Evolutionary conservation across 1,139 yeast species (phyloP).

Genomic region (Suhomyces bribrorum): DNA sequence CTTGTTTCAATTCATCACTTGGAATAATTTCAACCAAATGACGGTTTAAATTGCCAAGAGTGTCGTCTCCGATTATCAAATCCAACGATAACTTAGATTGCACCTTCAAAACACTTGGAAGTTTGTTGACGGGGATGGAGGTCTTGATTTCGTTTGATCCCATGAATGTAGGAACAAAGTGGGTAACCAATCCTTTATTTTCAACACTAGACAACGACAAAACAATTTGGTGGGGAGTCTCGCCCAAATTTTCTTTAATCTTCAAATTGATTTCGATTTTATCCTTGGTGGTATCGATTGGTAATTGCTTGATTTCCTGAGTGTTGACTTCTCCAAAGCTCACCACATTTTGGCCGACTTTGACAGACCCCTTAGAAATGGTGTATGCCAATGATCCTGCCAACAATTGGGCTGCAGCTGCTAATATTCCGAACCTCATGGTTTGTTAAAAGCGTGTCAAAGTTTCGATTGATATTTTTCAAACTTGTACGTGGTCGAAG

Average conservation of each 20-base stretch:
- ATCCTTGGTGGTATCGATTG: slow-evolving; percentile 36
- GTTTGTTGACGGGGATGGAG: slow-evolving; percentile 30
- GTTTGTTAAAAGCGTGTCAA: neutral
- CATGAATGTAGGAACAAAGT: slow-evolving; percentile 17
- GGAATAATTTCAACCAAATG: slow-evolving; percentile 39
- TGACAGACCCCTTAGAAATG: slow-evolving; percentile 31
- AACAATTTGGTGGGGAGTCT: slow-evolving; percentile 25
- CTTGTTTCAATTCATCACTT: slow-evolving; percentile 27
- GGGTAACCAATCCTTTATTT: slow-evolving; percentile 20
- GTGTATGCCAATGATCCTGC: slow-evolving; percentile 25
- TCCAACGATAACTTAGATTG: slow-evolving; percentile 34
- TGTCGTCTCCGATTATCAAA: slow-evolving; percentile 35
- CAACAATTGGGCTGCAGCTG: slow-evolving; percentile 16
- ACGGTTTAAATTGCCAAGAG: slow-evolving; percentile 26
- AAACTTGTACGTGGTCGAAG: slow-evolving; percentile 12
- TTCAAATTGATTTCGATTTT: slow-evolving; percentile 31
- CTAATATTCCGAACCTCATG: slow-evolving; percentile 17
- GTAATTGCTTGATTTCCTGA: slow-evolving; percentile 34
- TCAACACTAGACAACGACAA: slow-evolving; percentile 19
- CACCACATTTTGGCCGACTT: slow-evolving; percentile 27
- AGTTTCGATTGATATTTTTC: slow-evolving; percentile 7
- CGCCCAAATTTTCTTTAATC: slow-evolving; percentile 21
- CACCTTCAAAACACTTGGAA: slow-evolving; percentile 42
- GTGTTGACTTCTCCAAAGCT: slow-evolving; percentile 41
- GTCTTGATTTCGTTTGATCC: slow-evolving; percentile 24